Evolutionary conservation across 305 asterid species (phyloP), one percentile per base, ranked within the genome.

Genomic region (Fraxinus paxiana): DNA sequence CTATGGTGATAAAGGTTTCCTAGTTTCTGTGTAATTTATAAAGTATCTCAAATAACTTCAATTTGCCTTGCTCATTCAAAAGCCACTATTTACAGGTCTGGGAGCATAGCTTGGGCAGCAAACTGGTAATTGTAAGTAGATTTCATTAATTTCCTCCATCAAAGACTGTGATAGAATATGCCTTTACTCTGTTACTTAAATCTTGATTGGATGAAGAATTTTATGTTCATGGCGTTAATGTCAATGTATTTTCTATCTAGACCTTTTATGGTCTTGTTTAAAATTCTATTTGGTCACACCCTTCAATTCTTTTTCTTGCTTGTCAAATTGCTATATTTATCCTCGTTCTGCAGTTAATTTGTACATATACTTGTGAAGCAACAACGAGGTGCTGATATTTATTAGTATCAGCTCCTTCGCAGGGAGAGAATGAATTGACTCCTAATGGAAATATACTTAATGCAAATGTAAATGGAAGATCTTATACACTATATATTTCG

Each of bases 81-180:
- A 80, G 43, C 76, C 82, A 72, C 77, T 59, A 84, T 80, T 84
- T 81, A 74, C 92, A 94, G 98, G 93, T 96, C 37, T 96, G 99
- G 99, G 99, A 96, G 94, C 97, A 81, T 92, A 91, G 90, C 94
- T 96, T 84, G 99, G 98, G 84, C 97, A 92, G 79, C 94, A 83
- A 82, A 82, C 85, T 87, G 92, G 85, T 79, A 80, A 84, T 78
- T 83, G 98, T 92, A 88, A 88, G 92, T 88, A 77, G 71, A 71
- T 84, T 59, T 59, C 15, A 54, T 0, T 63, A 12, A 56, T 63
- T 78, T 79, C 79, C 51, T 77, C 72, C 24, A 77, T 5, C 24
- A 80, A 31, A n/a, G 41, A 20, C 28, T 77, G 26, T 10, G 5
- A 18, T 43, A 31, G 30, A 18, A 46, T 46, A 56, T 38, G 51